phyloP scores from a whole-genome alignment of 495 filamentous ascomycete species.

The Usnea hakonensis region DNA sequence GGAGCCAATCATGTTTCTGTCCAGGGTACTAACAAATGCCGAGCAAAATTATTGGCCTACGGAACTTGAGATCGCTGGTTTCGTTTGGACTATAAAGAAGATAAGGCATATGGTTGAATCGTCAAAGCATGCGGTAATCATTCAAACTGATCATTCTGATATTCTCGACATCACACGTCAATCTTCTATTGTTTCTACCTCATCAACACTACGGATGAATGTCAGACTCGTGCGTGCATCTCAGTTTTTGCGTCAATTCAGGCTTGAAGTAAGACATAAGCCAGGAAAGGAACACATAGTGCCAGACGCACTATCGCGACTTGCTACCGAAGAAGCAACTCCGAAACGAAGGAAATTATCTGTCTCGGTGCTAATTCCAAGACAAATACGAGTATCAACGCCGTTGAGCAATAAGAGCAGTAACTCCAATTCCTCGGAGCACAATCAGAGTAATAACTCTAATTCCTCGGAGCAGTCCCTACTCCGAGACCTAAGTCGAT shows the following conservation, averaged over 20 bases:
- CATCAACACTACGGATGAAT: constrained; percentile 8
- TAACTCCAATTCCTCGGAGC: too few species aligned
- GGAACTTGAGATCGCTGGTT: constrained; percentile 10
- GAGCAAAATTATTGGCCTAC: constrained; percentile 14
- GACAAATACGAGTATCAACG: too few species aligned
- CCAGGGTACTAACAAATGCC: neutral
- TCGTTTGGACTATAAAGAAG: constrained; percentile 9
- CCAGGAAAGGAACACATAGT: constrained; percentile 3
- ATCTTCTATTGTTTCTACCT: neutral
- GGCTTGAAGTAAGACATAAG: neutral
- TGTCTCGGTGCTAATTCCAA: too few species aligned
- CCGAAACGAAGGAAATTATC: too few species aligned
- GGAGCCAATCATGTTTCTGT: too few species aligned
- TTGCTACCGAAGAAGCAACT: too few species aligned
- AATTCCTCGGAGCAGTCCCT: too few species aligned
- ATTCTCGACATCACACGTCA: neutral
- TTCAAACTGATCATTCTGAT: constrained; percentile 2
- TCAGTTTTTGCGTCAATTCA: constrained; percentile 8
- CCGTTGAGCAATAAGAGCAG: too few species aligned
- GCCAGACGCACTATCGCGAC: neutral
- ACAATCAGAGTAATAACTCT: too few species aligned
- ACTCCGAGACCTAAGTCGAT: too few species aligned
- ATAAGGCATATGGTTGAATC: neutral
- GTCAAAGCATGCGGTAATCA: neutral
- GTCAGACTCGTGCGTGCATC: neutral